phyloP scores from a whole-genome alignment of 495 filamentous ascomycete species.

The Podospora appendiculata region DNA sequence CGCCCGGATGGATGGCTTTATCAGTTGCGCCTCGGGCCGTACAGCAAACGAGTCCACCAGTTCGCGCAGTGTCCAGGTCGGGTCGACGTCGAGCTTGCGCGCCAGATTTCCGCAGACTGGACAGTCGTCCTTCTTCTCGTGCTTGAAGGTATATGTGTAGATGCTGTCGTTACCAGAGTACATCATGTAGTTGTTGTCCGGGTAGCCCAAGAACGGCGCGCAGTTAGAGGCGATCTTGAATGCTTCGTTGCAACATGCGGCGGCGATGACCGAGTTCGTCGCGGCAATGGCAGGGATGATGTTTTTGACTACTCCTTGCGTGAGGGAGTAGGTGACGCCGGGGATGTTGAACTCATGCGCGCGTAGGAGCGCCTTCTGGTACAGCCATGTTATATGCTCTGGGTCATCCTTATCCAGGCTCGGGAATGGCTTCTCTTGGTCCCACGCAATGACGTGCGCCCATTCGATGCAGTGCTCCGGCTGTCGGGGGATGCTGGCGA shows the following conservation, averaged over 20 bases:
- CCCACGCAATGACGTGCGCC: conserved; percentile 78
- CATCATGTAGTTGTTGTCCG: conserved; percentile 94
- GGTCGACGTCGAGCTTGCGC: conserved; percentile 61
- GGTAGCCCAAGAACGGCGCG: conserved; percentile 61
- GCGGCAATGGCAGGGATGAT: conserved; percentile 98
- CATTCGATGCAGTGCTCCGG: conserved; percentile 99
- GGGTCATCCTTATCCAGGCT: conserved; percentile 91
- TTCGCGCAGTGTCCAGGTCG: conserved; percentile 66
- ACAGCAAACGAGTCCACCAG: conserved; percentile 81
- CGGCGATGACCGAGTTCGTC: conserved; percentile 95
- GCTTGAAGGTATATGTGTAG: conserved; percentile 94
- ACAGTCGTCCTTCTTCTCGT: conserved; percentile 86
- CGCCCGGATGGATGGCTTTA: conserved; percentile 82
- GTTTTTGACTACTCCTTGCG: conserved; percentile 97
- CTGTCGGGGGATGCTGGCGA: conserved; percentile 94
- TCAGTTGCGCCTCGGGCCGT: conserved; percentile 75
- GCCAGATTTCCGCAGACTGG: conserved; percentile 86
- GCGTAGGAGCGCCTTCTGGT: conserved; percentile 71
- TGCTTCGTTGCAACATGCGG: conserved; percentile 91
- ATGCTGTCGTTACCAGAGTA: conserved; percentile 92
- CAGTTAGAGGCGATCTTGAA: conserved; percentile 82
- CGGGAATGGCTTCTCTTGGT: conserved; percentile 53
- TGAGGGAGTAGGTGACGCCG: conserved; percentile 93
- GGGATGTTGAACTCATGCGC: conserved; percentile 83
- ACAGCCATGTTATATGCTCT: conserved; percentile 96